Percentiles rank a stretch among this genome's conserved stretches.
Conservation (phyloP, 768 basidiomycete genomes). For the Boletellus emodensis region DNA sequence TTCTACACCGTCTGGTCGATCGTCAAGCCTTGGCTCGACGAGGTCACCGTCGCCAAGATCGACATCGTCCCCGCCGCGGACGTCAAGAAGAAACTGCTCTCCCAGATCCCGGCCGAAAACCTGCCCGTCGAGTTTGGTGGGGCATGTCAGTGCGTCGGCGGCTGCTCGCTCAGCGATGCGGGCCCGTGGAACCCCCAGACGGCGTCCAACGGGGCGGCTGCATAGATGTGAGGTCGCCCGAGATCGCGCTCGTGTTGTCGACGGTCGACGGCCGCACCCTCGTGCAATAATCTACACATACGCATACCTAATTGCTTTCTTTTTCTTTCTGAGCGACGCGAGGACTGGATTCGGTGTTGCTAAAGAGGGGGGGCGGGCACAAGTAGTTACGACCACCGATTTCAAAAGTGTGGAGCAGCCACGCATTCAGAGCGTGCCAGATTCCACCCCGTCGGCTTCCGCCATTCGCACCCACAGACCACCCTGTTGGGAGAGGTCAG, state of each 20-base stretch:
- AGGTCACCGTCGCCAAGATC: slow-evolving; percentile 94
- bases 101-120: slow-evolving; percentile 81
- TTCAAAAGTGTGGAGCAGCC: too few species aligned
- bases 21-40: slow-evolving; percentile 92
- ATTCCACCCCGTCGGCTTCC: slow-evolving; percentile 11
- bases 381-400: background rate
- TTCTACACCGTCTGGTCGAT: slow-evolving; percentile 86
- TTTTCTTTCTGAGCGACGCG: slow-evolving; percentile 11
- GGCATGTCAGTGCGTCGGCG: slow-evolving; percentile 66
- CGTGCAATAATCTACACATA: slow-evolving; percentile 26
- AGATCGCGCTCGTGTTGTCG: background rate
- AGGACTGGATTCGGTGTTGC: slow-evolving; percentile 1
- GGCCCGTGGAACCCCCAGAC: slow-evolving; percentile 77
- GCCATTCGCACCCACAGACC: slow-evolving; percentile 28
- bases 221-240: slow-evolving; percentile 12
- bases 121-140: slow-evolving; percentile 87
- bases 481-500: slow-evolving; percentile 4
- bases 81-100: slow-evolving; percentile 71
- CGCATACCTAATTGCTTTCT: slow-evolving; percentile 27
- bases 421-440: background rate
- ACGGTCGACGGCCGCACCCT: slow-evolving; percentile 1
- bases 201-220: slow-evolving; percentile 11
- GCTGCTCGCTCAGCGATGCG: slow-evolving; percentile 84
- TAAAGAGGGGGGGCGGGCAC: background rate
- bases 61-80: slow-evolving; percentile 67